Evolutionary conservation across 768 basidiomycete species (phyloP).

Genomic region (Suillus fuscotomentosus): DNA sequence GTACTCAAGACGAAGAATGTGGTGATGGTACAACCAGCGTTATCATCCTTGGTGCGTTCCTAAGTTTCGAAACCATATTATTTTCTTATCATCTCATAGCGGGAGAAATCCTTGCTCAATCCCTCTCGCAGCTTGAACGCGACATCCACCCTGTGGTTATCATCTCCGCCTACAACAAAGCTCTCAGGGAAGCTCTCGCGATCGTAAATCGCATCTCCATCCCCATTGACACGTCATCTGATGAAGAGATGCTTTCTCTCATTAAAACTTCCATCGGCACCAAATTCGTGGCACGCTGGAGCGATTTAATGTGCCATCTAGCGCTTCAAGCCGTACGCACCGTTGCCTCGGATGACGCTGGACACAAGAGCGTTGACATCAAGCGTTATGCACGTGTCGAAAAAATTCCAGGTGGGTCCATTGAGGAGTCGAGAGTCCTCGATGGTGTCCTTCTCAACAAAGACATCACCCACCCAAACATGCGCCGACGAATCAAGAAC

Average conservation of each 20-base stretch:
- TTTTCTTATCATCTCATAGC: constrained; percentile 40
- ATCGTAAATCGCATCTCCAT: constrained; percentile 87
- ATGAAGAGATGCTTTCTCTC: constrained; percentile 90
- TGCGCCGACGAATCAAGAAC: constrained; percentile 87
- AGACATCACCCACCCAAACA: constrained; percentile 96
- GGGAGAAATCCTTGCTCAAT: constrained; percentile 96
- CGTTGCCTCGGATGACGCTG: constrained; percentile 75
- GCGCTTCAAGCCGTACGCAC: constrained; percentile 91
- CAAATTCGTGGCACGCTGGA: constrained; percentile 96
- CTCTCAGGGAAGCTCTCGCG: constrained; percentile 86
- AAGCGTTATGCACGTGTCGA: constrained; percentile 98
- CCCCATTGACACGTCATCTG: constrained; percentile 84
- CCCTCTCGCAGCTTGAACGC: constrained; percentile 88
- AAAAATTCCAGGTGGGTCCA: constrained; percentile 96
- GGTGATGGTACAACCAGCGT: constrained; percentile 99
- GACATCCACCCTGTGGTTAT: constrained; percentile 99
- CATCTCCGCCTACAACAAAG: constrained; percentile 97
- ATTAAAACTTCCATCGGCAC: constrained; percentile 99
- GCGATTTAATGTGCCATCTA: constrained; percentile 94
- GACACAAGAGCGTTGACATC: constrained; percentile 90
- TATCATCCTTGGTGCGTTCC: constrained; percentile 85
- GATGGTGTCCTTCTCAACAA: constrained; percentile 97
- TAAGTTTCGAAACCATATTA: background rate
- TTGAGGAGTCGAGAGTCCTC: constrained; percentile 87
- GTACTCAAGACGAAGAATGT: constrained; percentile 98